Evolutionary conservation across 192 early-diverging fungal species (phyloP).

Genomic region (Linnemannia exigua): DNA sequence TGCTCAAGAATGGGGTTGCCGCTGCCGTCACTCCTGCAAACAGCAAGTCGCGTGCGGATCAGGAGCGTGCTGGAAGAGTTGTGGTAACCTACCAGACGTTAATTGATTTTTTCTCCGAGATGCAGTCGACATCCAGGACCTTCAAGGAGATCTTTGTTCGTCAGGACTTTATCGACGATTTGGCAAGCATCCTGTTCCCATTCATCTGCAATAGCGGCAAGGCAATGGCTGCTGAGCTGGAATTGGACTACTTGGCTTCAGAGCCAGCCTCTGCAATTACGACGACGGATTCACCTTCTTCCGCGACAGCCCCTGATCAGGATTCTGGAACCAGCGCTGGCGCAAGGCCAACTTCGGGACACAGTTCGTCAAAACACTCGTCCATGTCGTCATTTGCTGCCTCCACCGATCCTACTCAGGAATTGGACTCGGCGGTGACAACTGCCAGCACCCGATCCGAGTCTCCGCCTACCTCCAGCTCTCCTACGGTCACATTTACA

Average conservation of each 20-base stretch:
- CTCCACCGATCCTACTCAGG: constrained; percentile 16
- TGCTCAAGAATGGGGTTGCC: constrained; percentile 63
- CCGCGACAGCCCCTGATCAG: constrained; percentile 1
- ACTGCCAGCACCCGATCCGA: constrained; percentile 23
- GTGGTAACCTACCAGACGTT: constrained; percentile 60
- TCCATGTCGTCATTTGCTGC: constrained; percentile 26
- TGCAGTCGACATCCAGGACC: constrained; percentile 62
- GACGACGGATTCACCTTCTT: constrained; percentile 14
- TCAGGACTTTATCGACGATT: constrained; percentile 64
- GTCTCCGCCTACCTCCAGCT: constrained; percentile 10
- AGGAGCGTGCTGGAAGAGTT: constrained; percentile 44
- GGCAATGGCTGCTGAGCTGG: constrained; percentile 57
- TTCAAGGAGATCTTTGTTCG: constrained; percentile 66
- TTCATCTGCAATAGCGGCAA: constrained; percentile 63
- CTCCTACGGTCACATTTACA: not conserved
- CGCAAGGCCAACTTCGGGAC: constrained; percentile 7
- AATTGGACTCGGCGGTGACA: constrained; percentile 30
- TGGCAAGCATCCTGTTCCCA: constrained; percentile 69
- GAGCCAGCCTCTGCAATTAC: constrained; percentile 29
- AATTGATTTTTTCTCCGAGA: constrained; percentile 62
- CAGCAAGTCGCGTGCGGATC: constrained; percentile 12
- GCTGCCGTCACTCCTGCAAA: constrained; percentile 32
- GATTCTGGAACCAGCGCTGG: not conserved
- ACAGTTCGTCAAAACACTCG: constrained; percentile 21
- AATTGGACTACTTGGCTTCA: constrained; percentile 61